Evolutionary conservation across 2,329 filamentous ascomycete species (phyloP).

Genomic region (Alternaria atra): DNA sequence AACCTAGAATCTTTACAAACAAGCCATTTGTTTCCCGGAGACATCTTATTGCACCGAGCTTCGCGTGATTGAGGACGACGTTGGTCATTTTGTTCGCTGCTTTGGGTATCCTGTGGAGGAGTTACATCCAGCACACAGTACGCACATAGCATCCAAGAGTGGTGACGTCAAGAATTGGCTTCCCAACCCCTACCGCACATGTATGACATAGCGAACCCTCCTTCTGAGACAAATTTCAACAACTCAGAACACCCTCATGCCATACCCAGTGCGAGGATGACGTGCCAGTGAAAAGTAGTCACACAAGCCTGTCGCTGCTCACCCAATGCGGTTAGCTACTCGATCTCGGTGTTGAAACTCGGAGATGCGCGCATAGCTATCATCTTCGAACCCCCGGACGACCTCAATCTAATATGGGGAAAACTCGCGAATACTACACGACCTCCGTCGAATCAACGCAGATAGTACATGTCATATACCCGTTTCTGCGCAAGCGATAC

Average conservation of each 20-base stretch:
- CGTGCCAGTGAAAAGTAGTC: not conserved
- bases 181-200: not conserved
- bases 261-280: not conserved
- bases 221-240: not conserved
- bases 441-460: not conserved
- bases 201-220: not conserved
- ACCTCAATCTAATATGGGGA: not conserved
- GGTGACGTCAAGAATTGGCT: constrained; percentile 13
- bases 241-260: not conserved
- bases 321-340: not conserved
- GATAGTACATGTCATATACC: not conserved
- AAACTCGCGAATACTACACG: not conserved
- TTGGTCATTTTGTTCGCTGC: constrained; percentile 7
- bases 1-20: constrained; percentile 19
- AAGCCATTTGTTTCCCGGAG: constrained; percentile 1
- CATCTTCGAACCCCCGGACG: not conserved
- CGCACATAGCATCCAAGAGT: not conserved
- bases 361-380: not conserved
- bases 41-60: constrained; percentile 20
- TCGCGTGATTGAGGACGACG: constrained; percentile 13
- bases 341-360: not conserved
- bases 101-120: not conserved
- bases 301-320: not conserved
- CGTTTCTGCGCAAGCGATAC: constrained; percentile 5
- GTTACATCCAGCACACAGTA: not conserved